Percentiles rank a stretch among this genome's conserved stretches.
phyloP scores from a whole-genome alignment of 2,329 filamentous ascomycete genomes.

The Sphaerulina populicola region DNA sequence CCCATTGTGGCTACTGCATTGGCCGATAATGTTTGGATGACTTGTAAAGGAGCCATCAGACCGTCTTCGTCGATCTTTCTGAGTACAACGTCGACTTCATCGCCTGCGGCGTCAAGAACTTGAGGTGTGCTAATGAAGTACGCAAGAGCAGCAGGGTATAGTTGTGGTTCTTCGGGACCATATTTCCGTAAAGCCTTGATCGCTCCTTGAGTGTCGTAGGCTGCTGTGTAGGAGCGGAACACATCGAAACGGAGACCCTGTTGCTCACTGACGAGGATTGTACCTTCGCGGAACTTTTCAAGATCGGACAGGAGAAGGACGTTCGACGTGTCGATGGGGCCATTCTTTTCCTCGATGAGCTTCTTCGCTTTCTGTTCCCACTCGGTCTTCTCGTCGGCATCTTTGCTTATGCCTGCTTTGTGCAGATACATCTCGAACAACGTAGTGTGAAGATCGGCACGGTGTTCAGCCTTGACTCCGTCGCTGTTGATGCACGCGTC shows the following conservation, averaged over 20 bases:
- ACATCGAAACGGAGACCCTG: slow-evolving; percentile 89
- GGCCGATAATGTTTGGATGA: slow-evolving; percentile 79
- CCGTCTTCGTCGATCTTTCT: slow-evolving; percentile 81
- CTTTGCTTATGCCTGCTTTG: slow-evolving; percentile 69
- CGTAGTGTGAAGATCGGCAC: slow-evolving; percentile 82
- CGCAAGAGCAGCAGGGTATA: slow-evolving; percentile 84
- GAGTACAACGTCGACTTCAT: slow-evolving; percentile 69
- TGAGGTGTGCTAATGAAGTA: slow-evolving; percentile 83
- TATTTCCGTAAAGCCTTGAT: slow-evolving; percentile 88
- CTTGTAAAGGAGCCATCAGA: slow-evolving; percentile 90
- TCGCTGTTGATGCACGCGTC: slow-evolving; percentile 74
- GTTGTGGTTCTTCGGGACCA: slow-evolving; percentile 77
- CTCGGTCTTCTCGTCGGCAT: slow-evolving; percentile 56
- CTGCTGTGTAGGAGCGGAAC: slow-evolving; percentile 88
- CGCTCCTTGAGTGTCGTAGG: slow-evolving; percentile 82
- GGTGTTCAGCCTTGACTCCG: slow-evolving; percentile 63
- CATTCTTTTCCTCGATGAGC: slow-evolving; percentile 70
- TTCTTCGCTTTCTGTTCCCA: slow-evolving; percentile 90
- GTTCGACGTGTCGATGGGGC: slow-evolving; percentile 88
- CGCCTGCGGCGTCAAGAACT: slow-evolving; percentile 73
- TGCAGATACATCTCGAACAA: slow-evolving; percentile 97
- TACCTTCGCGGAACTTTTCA: slow-evolving; percentile 81
- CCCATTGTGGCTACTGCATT: slow-evolving; percentile 90
- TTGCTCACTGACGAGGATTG: slow-evolving; percentile 85
- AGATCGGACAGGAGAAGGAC: slow-evolving; percentile 87